A percentile compares a stretch with the other conserved stretches of the same genome.
Conservation (phyloP, 306 rosid genomes). For the Myrica gale region DNA sequence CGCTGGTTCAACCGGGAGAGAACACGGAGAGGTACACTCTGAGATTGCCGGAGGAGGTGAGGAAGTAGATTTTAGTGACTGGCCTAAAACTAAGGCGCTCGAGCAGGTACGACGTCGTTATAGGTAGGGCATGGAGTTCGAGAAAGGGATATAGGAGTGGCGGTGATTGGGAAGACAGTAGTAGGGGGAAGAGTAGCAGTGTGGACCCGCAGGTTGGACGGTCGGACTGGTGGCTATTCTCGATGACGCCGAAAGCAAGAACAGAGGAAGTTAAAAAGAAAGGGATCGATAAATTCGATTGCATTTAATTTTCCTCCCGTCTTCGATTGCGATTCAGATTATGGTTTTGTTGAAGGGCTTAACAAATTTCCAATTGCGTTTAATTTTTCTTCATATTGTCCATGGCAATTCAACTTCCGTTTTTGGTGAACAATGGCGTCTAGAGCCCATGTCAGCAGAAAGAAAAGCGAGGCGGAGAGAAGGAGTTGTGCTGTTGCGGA, state of each 20-base stretch:
- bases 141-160: too few species aligned
- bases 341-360: too few species aligned
- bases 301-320: not conserved
- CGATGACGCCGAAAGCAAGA: slow-evolving; percentile 11
- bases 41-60: slow-evolving; percentile 55
- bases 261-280: not conserved
- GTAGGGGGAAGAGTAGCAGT: too few species aligned
- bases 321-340: too few species aligned
- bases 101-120: too few species aligned
- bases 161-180: too few species aligned
- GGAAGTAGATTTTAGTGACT: slow-evolving; percentile 43
- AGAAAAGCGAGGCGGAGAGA: slow-evolving; percentile 82
- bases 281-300: not conserved
- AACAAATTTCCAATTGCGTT: too few species aligned
- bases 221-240: slow-evolving; percentile 18
- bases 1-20: slow-evolving; percentile 36
- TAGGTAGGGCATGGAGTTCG: too few species aligned
- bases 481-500: slow-evolving; percentile 43
- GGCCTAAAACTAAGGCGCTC: not conserved
- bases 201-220: not conserved
- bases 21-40: slow-evolving; percentile 49
- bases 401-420: slow-evolving; percentile 70
- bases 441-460: slow-evolving; percentile 80
- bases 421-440: slow-evolving; percentile 79
- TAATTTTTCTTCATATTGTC: too few species aligned